Evolutionary conservation across 192 early-diverging fungal species (phyloP).

Genomic region (Backusella morwellensis): DNA sequence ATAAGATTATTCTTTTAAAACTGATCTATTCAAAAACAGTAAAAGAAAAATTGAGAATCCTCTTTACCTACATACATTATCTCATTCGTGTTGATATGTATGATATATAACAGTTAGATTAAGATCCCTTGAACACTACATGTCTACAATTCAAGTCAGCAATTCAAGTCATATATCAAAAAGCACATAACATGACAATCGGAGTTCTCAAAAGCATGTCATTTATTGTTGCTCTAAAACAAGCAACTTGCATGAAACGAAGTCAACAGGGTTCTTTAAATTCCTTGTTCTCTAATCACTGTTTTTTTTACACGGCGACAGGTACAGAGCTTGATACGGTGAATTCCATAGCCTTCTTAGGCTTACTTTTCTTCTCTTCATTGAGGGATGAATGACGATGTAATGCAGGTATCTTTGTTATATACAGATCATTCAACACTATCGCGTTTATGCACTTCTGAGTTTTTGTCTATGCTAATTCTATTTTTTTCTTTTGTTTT

Average conservation of each 20-base stretch:
- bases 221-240: neutral
- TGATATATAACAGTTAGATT: neutral
- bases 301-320: no score
- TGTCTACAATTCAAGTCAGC: neutral
- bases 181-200: neutral
- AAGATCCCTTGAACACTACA: neutral
- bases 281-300: no score
- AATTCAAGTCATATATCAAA: neutral
- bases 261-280: no score
- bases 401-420: no score
- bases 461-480: no score
- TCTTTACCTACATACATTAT: neutral
- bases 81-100: neutral
- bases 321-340: no score
- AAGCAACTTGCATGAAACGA: neutral
- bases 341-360: no score
- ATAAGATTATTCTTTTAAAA: neutral
- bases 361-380: no score
- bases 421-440: no score
- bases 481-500: no score
- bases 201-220: neutral
- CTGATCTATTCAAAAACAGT: neutral
- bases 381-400: no score
- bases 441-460: no score
- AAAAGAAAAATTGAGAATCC: neutral